Conservation (phyloP, 768 basidiomycete genomes). For the Coprinellus micaceus region DNA sequence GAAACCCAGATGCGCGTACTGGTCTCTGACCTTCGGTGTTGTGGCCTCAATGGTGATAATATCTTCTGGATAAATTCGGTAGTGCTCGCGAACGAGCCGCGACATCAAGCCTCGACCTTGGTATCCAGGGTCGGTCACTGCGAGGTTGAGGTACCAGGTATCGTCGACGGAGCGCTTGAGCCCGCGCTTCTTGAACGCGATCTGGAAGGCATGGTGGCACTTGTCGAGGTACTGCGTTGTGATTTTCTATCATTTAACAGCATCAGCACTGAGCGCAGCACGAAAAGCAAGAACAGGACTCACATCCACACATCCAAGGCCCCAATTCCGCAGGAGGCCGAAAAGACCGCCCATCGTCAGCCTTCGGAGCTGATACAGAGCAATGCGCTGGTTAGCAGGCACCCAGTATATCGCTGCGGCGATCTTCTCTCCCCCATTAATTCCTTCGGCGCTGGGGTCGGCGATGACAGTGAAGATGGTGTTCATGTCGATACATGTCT, state of each 20-base stretch:
- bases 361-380: conserved; percentile 18
- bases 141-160: conserved; percentile 28
- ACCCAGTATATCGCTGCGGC: conserved; percentile 24
- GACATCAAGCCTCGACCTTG: conserved; percentile 29
- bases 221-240: conserved; percentile 14
- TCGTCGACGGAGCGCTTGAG: conserved; percentile 18
- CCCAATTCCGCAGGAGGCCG: conserved; percentile 19
- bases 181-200: conserved; percentile 17
- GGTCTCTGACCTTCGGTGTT: conserved; percentile 24
- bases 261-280: background rate
- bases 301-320: conserved; percentile 17
- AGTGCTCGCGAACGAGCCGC: conserved; percentile 25
- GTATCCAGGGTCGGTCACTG: conserved; percentile 23
- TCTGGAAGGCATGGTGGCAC: conserved; percentile 15
- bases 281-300: background rate
- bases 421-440: conserved; percentile 18
- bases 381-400: conserved; percentile 23
- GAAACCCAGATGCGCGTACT: conserved; percentile 29
- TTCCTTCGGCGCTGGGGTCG: conserved; percentile 11
- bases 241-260: background rate
- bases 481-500: conserved; percentile 16
- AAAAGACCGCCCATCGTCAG: conserved; percentile 16
- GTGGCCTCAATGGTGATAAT: conserved; percentile 27
- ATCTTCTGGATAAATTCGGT: conserved; percentile 18
- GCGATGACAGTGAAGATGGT: conserved; percentile 26